Percentiles rank a stretch among this genome's conserved stretches.
Conservation (phyloP, 352 stramenopile species). For the Phytophthora pistaciae region DNA sequence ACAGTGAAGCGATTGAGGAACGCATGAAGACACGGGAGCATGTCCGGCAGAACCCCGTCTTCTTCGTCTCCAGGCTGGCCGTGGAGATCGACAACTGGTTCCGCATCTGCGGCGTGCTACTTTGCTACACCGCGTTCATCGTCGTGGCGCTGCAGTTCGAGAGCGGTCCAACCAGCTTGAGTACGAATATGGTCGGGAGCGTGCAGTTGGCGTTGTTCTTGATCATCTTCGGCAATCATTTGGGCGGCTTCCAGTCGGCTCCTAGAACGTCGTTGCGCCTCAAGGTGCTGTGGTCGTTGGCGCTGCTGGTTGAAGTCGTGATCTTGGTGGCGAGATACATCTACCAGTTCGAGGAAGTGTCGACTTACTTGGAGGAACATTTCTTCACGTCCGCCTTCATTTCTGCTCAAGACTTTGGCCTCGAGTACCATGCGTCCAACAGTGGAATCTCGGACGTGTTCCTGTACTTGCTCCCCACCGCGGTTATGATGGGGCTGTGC, state of each 20-base stretch:
- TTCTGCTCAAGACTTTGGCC: conserved; percentile 73
- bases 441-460: conserved; percentile 77
- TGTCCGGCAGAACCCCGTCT: conserved; percentile 76
- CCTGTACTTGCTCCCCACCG: conserved; percentile 80
- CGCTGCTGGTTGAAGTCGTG: conserved; percentile 71
- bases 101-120: conserved; percentile 60
- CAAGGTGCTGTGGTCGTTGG: conserved; percentile 82
- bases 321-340: conserved; percentile 81
- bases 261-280: conserved; percentile 76
- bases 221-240: conserved; percentile 74
- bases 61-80: conserved; percentile 74
- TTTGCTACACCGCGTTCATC: conserved; percentile 82
- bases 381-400: conserved; percentile 84
- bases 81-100: conserved; percentile 86
- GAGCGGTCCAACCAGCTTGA: conserved; percentile 50
- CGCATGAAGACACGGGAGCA: conserved; percentile 67
- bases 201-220: conserved; percentile 74
- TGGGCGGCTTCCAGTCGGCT: conserved; percentile 68
- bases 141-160: conserved; percentile 78
- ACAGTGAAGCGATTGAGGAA: conserved; percentile 75
- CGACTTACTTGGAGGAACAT: conserved; percentile 65
- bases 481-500: conserved; percentile 73
- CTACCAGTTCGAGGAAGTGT: conserved; percentile 84
- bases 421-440: conserved; percentile 72
- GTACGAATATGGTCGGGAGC: conserved; percentile 72